Percentiles rank a stretch among this genome's conserved stretches.
Conservation (phyloP, 2,329 filamentous ascomycete species). For the Didymosphaeria variabile region DNA sequence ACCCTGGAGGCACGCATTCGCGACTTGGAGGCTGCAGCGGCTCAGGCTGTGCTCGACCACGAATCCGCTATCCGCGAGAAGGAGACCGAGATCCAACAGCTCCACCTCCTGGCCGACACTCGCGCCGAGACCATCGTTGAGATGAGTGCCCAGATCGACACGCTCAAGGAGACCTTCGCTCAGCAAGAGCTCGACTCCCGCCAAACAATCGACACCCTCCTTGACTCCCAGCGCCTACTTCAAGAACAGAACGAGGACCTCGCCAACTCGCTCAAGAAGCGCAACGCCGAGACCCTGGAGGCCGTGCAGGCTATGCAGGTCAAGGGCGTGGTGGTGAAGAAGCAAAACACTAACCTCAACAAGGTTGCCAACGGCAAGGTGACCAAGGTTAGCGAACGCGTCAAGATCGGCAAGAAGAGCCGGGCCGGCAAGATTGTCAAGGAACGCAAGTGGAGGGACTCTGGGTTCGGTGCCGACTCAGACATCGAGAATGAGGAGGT, state of each 20-base stretch:
- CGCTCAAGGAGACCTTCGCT: slow-evolving; percentile 44
- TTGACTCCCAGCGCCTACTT: slow-evolving; percentile 36
- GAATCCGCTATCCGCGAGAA: slow-evolving; percentile 37
- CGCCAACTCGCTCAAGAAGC: slow-evolving; percentile 36
- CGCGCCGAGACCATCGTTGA: slow-evolving; percentile 43
- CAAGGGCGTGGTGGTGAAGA: slow-evolving; percentile 42
- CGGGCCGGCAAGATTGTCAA: slow-evolving; percentile 29
- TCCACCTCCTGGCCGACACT: slow-evolving; percentile 44
- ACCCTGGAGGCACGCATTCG: slow-evolving; percentile 52
- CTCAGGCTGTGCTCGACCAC: slow-evolving; percentile 35
- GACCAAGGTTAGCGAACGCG: slow-evolving; percentile 41
- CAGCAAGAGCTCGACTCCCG: slow-evolving; percentile 38
- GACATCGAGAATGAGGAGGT: slow-evolving; percentile 29
- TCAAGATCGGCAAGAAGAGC: slow-evolving; percentile 45
- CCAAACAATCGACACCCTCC: slow-evolving; percentile 44
- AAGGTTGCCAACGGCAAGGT: slow-evolving; percentile 42
- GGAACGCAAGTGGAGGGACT: slow-evolving; percentile 41
- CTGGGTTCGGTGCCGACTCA: slow-evolving; percentile 43
- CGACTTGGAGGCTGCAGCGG: slow-evolving; percentile 38
- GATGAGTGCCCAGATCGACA: slow-evolving; percentile 42
- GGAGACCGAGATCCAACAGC: slow-evolving; percentile 43
- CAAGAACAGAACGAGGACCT: slow-evolving; percentile 43
- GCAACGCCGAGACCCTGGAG: slow-evolving; percentile 38
- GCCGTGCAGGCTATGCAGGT: slow-evolving; percentile 46
- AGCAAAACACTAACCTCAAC: slow-evolving; percentile 34